Evolutionary conservation across 805 yeast species (phyloP).

Genomic region (Jamesozyma lodderae): DNA sequence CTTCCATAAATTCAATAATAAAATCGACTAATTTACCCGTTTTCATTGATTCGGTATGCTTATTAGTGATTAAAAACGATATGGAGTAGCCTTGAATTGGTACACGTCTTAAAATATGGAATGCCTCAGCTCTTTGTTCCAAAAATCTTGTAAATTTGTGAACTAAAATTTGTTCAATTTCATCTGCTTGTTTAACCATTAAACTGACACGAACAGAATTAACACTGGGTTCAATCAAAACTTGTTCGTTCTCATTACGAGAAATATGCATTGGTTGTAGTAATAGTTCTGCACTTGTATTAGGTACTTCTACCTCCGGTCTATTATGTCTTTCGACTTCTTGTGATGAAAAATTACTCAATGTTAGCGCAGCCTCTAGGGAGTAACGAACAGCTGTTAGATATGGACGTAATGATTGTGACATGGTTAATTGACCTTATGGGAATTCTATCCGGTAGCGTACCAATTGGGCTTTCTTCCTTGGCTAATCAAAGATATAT

Average conservation of each 20-base stretch:
- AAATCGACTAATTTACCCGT: slow-evolving; percentile 93
- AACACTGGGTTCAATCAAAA: slow-evolving; percentile 86
- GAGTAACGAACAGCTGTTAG: slow-evolving; percentile 89
- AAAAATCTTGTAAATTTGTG: slow-evolving; percentile 90
- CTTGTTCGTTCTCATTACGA: slow-evolving; percentile 87
- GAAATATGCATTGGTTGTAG: slow-evolving; percentile 84
- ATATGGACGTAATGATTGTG: slow-evolving; percentile 95
- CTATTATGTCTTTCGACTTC: slow-evolving; percentile 93
- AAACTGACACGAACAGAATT: slow-evolving; percentile 87
- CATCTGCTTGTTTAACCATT: slow-evolving; percentile 94
- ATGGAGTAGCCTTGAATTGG: slow-evolving; percentile 90
- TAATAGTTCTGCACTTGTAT: slow-evolving; percentile 72
- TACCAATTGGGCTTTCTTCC: too few relatives aligned
- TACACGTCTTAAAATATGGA: slow-evolving; percentile 80
- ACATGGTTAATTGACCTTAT: slow-evolving; percentile 52
- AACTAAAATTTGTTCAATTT: slow-evolving; percentile 87
- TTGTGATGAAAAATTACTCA: slow-evolving; percentile 91
- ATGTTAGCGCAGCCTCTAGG: slow-evolving; percentile 83
- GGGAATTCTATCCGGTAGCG: too few relatives aligned
- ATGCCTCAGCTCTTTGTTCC: slow-evolving; percentile 92
- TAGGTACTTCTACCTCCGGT: slow-evolving; percentile 84
- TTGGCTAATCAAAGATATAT: too few relatives aligned
- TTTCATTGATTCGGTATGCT: slow-evolving; percentile 91
- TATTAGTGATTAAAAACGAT: slow-evolving; percentile 85
- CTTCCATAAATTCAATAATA: slow-evolving; percentile 97